Evolutionary conservation across 2,329 filamentous ascomycete genomes (phyloP).

Genomic region (Aureobasidium namibiae): DNA sequence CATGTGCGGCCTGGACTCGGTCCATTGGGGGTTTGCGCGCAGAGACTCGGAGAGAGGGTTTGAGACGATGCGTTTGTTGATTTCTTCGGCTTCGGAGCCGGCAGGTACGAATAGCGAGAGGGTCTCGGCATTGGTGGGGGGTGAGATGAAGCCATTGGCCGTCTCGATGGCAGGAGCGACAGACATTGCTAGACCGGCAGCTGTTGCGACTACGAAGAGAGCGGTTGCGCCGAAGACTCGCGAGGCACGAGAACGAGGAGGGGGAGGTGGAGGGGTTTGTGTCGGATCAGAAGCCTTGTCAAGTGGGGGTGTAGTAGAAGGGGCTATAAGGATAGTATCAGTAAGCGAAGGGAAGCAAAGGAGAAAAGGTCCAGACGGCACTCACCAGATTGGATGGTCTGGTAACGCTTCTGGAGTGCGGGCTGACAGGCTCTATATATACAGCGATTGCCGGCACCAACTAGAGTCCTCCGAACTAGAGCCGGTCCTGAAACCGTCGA

Average conservation of each 20-base stretch:
- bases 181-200: constrained; percentile 50
- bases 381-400: constrained; percentile 3
- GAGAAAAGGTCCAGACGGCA: background rate
- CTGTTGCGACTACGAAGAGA: constrained; percentile 41
- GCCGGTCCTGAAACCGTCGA: background rate
- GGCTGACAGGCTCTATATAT: constrained; percentile 5
- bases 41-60: constrained; percentile 68
- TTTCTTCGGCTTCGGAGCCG: constrained; percentile 43
- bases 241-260: constrained; percentile 19
- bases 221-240: constrained; percentile 39
- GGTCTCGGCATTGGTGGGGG: constrained; percentile 64
- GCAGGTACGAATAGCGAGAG: constrained; percentile 55
- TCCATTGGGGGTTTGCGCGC: constrained; percentile 57
- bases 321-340: background rate
- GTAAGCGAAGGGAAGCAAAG: background rate
- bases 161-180: constrained; percentile 44
- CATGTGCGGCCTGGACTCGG: constrained; percentile 75
- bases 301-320: background rate
- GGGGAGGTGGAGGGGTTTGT: no score
- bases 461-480: background rate
- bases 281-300: background rate
- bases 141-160: constrained; percentile 42
- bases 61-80: constrained; percentile 65
- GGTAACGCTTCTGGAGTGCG: constrained; percentile 10
- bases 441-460: background rate